Percentiles rank a stretch among this genome's conserved stretches.
These are phyloP conservation scores for Orychophragmus violaceus DNA, from an alignment of 345 rosid species.

Conservation along the genomic window DNA sequence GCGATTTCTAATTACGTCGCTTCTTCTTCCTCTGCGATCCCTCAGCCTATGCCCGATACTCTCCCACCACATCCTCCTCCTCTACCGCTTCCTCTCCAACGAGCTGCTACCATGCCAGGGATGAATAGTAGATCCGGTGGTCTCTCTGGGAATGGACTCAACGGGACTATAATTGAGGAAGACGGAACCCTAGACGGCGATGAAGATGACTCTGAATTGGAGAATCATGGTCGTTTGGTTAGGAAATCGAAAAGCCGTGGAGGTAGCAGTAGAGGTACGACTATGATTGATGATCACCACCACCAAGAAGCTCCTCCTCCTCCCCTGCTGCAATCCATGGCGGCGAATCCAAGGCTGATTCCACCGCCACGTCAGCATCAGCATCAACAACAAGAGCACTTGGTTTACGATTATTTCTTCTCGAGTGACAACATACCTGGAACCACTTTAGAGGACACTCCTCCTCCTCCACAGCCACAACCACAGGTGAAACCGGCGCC, in stretches of 20 bases:
- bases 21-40: slow-evolving; percentile 13
- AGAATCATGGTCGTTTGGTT: slow-evolving; percentile 29
- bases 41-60: slow-evolving; percentile 13
- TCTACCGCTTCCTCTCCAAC: slow-evolving; percentile 39
- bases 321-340: slow-evolving; percentile 4
- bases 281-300: neutral
- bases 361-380: slow-evolving; percentile 33
- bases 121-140: slow-evolving; percentile 49
- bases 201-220: slow-evolving; percentile 38
- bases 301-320: slow-evolving; percentile 9
- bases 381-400: slow-evolving; percentile 18
- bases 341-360: slow-evolving; percentile 7
- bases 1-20: slow-evolving; percentile 30
- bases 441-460: slow-evolving; percentile 54
- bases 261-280: slow-evolving; percentile 25
- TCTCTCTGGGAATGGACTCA: slow-evolving; percentile 32
- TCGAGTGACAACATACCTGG: slow-evolving; percentile 47
- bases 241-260: slow-evolving; percentile 54
- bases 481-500: slow-evolving; percentile 36
- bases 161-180: slow-evolving; percentile 51
- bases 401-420: slow-evolving; percentile 44
- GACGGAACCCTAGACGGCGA: slow-evolving; percentile 38
- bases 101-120: slow-evolving; percentile 80
- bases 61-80: slow-evolving; percentile 53
- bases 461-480: slow-evolving; percentile 26